These are phyloP conservation scores for Daldinia vernicosa DNA, from an alignment of 495 filamentous ascomycete genomes.

Conservation along the genomic window DNA sequence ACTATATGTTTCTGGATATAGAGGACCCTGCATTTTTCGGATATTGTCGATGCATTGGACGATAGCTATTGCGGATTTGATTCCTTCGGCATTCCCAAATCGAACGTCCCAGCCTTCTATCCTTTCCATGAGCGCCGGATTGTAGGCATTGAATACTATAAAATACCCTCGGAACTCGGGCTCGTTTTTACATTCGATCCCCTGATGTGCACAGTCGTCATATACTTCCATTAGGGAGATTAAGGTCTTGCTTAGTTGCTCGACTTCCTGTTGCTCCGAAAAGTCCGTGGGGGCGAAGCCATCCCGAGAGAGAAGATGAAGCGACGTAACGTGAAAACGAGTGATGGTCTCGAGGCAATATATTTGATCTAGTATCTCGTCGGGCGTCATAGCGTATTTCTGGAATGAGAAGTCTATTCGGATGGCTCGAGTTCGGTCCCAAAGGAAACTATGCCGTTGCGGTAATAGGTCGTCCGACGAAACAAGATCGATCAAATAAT, in stretches of 20 bases:
- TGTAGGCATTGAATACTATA: slow-evolving; percentile 82
- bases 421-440: slow-evolving; percentile 92
- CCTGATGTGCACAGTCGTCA: slow-evolving; percentile 69
- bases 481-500: slow-evolving; percentile 84
- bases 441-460: slow-evolving; percentile 83
- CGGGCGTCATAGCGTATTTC: slow-evolving; percentile 69
- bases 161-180: slow-evolving; percentile 91
- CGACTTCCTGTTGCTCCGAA: slow-evolving; percentile 85
- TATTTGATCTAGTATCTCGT: slow-evolving; percentile 73
- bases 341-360: slow-evolving; percentile 89
- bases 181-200: slow-evolving; percentile 70
- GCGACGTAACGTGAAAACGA: slow-evolving; percentile 87
- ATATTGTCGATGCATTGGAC: slow-evolving; percentile 64
- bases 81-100: slow-evolving; percentile 68
- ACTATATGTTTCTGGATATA: slow-evolving; percentile 59
- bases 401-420: slow-evolving; percentile 92
- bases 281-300: slow-evolving; percentile 75
- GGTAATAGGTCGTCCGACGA: slow-evolving; percentile 69
- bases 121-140: slow-evolving; percentile 76
- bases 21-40: slow-evolving; percentile 68
- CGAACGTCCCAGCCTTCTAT: slow-evolving; percentile 82
- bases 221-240: slow-evolving; percentile 89
- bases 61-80: slow-evolving; percentile 54
- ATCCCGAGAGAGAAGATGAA: slow-evolving; percentile 80
- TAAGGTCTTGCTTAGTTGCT: slow-evolving; percentile 89